These are phyloP conservation scores for Boletus rubropictus DNA, from an alignment of 768 basidiomycete species.

Conservation along the genomic window DNA sequence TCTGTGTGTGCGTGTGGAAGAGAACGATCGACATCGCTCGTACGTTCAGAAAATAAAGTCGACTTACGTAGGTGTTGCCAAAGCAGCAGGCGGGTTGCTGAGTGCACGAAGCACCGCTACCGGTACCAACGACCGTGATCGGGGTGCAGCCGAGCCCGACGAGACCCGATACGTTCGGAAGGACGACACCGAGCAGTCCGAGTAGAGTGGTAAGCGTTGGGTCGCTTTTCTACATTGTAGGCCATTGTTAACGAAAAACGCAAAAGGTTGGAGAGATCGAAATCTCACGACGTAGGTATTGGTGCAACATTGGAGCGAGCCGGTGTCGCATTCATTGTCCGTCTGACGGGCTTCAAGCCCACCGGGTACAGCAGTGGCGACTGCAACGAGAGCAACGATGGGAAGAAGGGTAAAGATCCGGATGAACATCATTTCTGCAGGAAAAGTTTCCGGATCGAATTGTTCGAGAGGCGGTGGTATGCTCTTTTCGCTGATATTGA, in stretches of 20 bases:
- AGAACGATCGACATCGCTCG: neutral
- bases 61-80: constrained; percentile 9
- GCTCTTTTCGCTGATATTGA: neutral
- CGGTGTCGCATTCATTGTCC: constrained; percentile 8
- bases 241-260: too few species aligned
- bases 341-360: neutral
- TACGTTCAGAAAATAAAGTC: too few species aligned
- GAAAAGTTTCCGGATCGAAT: neutral
- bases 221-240: too few species aligned
- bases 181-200: neutral
- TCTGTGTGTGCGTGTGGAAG: neutral
- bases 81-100: constrained; percentile 17
- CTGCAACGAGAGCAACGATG: constrained; percentile 10
- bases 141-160: constrained; percentile 3
- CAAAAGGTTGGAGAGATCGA: neutral
- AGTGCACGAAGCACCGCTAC: constrained; percentile 2
- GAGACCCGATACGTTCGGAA: too few species aligned
- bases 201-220: neutral
- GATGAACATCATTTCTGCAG: constrained; percentile 1
- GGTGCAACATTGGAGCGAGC: constrained; percentile 8
- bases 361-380: constrained; percentile 6
- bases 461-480: neutral
- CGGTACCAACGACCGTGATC: neutral
- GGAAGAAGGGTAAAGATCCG: constrained; percentile 5
- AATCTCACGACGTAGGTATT: neutral